These are phyloP conservation scores for Mycena epipterygia DNA, from an alignment of 768 basidiomycete genomes.

Conservation along the genomic window DNA sequence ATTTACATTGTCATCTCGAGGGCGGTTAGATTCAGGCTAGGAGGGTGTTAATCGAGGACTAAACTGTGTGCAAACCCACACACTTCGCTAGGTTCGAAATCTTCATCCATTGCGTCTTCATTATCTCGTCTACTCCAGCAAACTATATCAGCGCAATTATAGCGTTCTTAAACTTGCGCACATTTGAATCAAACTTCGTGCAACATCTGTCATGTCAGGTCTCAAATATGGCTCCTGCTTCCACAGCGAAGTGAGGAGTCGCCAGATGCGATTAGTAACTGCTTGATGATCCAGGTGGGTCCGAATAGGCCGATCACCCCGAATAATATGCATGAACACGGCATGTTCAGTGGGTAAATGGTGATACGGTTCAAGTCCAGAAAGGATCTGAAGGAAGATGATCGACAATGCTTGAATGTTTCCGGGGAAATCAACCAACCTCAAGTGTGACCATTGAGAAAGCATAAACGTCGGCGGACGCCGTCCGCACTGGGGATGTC, in stretches of 20 bases:
- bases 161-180: too few species aligned
- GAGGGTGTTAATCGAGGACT: not conserved
- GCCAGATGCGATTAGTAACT: constrained; percentile 6
- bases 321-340: constrained; percentile 15
- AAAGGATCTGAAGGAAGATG: constrained; percentile 15
- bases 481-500: not conserved
- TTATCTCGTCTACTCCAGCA: too few species aligned
- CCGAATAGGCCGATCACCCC: constrained; percentile 10
- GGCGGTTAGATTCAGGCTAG: too few species aligned
- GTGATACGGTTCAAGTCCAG: constrained; percentile 26
- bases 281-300: not conserved
- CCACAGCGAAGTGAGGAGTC: constrained; percentile 15
- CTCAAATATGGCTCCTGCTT: not conserved
- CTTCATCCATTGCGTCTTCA: too few species aligned
- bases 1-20: too few species aligned
- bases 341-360: constrained; percentile 9
- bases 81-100: too few species aligned
- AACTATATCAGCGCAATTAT: too few species aligned
- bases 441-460: constrained; percentile 32
- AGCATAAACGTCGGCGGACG: constrained; percentile 26
- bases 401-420: not conserved
- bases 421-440: not conserved
- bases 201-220: not conserved
- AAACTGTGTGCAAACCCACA: too few species aligned
- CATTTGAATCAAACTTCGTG: too few species aligned